These are phyloP conservation scores for Xanthoparmelia taractica DNA, from an alignment of 495 filamentous ascomycete genomes.

Conservation along the genomic window DNA sequence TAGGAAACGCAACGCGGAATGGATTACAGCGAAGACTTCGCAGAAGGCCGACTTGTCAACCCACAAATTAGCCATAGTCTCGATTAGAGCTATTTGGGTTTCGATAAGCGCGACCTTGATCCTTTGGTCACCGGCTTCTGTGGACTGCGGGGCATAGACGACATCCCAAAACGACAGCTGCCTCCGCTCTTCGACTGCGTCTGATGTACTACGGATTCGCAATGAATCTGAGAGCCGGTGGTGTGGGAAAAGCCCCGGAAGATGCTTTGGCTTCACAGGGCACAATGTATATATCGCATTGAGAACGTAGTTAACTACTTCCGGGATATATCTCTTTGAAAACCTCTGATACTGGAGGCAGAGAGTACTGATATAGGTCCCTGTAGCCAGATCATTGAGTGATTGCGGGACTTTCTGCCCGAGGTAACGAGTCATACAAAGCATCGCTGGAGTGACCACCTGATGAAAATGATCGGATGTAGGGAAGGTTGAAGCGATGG, in stretches of 20 bases:
- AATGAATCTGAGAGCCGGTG: slow-evolving; percentile 50
- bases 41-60: slow-evolving; percentile 57
- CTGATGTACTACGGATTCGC: slow-evolving; percentile 33
- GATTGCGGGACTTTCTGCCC: slow-evolving; percentile 60
- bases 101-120: slow-evolving; percentile 53
- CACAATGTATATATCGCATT: slow-evolving; percentile 66
- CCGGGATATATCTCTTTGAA: slow-evolving; percentile 80
- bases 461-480: slow-evolving; percentile 96
- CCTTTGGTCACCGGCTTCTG: slow-evolving; percentile 32
- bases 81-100: slow-evolving; percentile 50
- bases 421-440: slow-evolving; percentile 74
- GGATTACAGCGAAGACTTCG: slow-evolving; percentile 61
- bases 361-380: slow-evolving; percentile 70
- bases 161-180: slow-evolving; percentile 50
- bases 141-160: slow-evolving; percentile 21
- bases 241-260: slow-evolving; percentile 52
- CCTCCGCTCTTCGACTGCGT: slow-evolving; percentile 27
- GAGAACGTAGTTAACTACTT: slow-evolving; percentile 71
- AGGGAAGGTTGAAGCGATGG: slow-evolving; percentile 77
- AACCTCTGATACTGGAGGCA: slow-evolving; percentile 70
- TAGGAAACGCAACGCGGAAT: slow-evolving; percentile 49
- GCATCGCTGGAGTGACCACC: slow-evolving; percentile 79
- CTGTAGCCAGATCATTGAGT: slow-evolving; percentile 58
- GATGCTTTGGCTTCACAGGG: slow-evolving; percentile 40
- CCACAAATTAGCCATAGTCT: slow-evolving; percentile 56